Percentiles rank a stretch among this genome's conserved stretches.
Evolutionary conservation across 2,329 filamentous ascomycete species (phyloP).

Genomic region (Leptographium wingfieldii): DNA sequence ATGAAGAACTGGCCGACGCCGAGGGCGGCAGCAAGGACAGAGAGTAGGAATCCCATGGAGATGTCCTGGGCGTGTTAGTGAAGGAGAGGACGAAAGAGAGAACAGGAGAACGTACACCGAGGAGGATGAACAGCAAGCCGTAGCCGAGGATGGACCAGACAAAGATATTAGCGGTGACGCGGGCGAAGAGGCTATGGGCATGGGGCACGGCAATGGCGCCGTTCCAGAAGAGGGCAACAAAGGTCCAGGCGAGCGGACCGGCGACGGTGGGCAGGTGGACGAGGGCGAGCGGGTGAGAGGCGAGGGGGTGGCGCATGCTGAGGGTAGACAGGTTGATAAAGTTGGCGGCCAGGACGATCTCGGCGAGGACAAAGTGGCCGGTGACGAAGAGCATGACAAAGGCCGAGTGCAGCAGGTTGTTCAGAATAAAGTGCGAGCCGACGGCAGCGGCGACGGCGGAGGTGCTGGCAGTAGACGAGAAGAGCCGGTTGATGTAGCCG

Average conservation of each 20-base stretch:
- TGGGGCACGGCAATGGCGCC: constrained; percentile 71
- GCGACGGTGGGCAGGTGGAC: constrained; percentile 67
- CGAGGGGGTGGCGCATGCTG: constrained; percentile 68
- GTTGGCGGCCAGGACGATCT: constrained; percentile 66
- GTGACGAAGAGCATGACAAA: constrained; percentile 78
- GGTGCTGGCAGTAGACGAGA: constrained; percentile 25
- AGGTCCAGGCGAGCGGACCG: constrained; percentile 73
- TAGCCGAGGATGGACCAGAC: constrained; percentile 75
- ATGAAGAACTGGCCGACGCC: constrained; percentile 65
- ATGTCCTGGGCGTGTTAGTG: constrained; percentile 36
- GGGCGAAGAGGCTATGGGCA: constrained; percentile 51
- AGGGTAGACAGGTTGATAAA: constrained; percentile 67
- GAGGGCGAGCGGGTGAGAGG: constrained; percentile 41
- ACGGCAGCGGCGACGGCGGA: constrained; percentile 57
- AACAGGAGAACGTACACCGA: constrained; percentile 38
- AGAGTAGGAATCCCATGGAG: constrained; percentile 69
- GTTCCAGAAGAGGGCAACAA: constrained; percentile 80
- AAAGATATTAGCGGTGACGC: constrained; percentile 74
- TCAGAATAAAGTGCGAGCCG: constrained; percentile 71
- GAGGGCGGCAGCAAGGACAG: constrained; percentile 59
- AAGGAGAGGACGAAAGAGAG: neutral
- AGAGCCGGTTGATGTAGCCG: neutral
- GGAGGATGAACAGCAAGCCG: constrained; percentile 61
- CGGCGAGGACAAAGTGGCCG: constrained; percentile 60
- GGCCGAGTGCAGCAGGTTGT: constrained; percentile 71